phyloP scores from a whole-genome alignment of 2,329 filamentous ascomycete species.

The Ophiobolus disseminans region DNA sequence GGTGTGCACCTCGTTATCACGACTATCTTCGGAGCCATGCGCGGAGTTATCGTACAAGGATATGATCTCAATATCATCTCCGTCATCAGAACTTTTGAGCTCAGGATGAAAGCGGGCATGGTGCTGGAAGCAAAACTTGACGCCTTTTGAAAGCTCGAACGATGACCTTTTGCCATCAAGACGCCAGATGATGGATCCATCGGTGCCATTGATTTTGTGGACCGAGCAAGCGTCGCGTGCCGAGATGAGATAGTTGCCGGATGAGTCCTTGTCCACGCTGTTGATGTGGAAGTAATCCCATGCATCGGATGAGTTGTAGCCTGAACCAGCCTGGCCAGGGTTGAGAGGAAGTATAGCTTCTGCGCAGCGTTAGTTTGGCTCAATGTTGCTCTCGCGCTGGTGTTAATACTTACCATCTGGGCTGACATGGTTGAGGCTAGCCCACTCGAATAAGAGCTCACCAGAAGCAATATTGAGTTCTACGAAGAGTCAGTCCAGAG shows the following conservation, averaged over 20 bases:
- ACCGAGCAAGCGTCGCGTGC: conserved; percentile 35
- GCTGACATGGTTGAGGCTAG: conserved; percentile 45
- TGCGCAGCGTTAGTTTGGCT: neutral
- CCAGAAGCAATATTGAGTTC: conserved; percentile 51
- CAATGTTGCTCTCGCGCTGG: neutral
- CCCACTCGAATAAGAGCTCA: conserved; percentile 51
- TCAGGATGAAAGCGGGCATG: conserved; percentile 55
- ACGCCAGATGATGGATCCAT: conserved; percentile 40
- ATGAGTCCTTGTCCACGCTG: conserved; percentile 49
- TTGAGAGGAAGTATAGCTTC: conserved; percentile 39
- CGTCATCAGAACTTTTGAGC: conserved; percentile 12
- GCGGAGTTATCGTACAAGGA: conserved; percentile 52
- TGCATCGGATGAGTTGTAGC: conserved; percentile 35
- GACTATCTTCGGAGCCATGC: conserved; percentile 49
- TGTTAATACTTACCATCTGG: conserved; percentile 1
- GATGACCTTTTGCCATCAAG: conserved; percentile 38
- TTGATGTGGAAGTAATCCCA: conserved; percentile 53
- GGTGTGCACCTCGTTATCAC: conserved; percentile 51
- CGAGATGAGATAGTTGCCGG: conserved; percentile 37
- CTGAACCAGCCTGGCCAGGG: conserved; percentile 28
- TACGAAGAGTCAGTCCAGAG: conserved; percentile 2
- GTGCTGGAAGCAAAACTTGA: conserved; percentile 53
- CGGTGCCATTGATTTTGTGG: conserved; percentile 31
- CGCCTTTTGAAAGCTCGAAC: conserved; percentile 24
- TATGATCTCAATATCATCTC: conserved; percentile 20